Evolutionary conservation across 1,284 basidiomycete genomes (phyloP).

Genomic region (Ceratobasidium theobromae): DNA sequence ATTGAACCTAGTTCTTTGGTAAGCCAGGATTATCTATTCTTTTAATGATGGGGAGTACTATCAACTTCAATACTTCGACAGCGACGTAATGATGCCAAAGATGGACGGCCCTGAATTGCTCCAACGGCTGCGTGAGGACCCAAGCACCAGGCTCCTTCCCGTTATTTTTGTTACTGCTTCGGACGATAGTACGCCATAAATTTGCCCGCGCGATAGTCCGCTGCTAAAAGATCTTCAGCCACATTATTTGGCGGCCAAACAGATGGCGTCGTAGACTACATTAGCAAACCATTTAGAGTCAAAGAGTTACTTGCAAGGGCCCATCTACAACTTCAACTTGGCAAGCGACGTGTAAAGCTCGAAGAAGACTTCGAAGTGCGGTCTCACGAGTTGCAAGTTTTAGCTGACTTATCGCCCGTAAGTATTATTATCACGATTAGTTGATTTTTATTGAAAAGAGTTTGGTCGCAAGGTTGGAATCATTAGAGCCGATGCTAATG

Average conservation of each 20-base stretch:
- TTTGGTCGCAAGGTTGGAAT: slow-evolving; percentile 11
- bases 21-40: not conserved
- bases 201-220: slow-evolving; percentile 37
- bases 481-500: slow-evolving; percentile 2
- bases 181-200: not conserved
- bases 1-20: slow-evolving; percentile 10
- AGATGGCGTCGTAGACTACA: slow-evolving; percentile 44
- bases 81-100: slow-evolving; percentile 17
- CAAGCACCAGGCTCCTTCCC: slow-evolving; percentile 37
- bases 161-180: slow-evolving; percentile 42
- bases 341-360: slow-evolving; percentile 39
- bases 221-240: not conserved
- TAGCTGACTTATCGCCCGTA: slow-evolving; percentile 34
- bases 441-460: not conserved
- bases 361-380: slow-evolving; percentile 44
- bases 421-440: not conserved
- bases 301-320: slow-evolving; percentile 48
- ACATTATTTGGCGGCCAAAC: not conserved
- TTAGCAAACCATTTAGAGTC: slow-evolving; percentile 41
- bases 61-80: not conserved
- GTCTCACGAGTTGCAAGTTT: slow-evolving; percentile 41
- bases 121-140: slow-evolving; percentile 1
- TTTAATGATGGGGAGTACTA: not conserved
- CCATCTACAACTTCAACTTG: slow-evolving; percentile 41
- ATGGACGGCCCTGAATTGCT: slow-evolving; percentile 14